These are phyloP conservation scores for Aspergillus hancockii DNA, from an alignment of 495 filamentous ascomycete genomes.

Conservation along the genomic window DNA sequence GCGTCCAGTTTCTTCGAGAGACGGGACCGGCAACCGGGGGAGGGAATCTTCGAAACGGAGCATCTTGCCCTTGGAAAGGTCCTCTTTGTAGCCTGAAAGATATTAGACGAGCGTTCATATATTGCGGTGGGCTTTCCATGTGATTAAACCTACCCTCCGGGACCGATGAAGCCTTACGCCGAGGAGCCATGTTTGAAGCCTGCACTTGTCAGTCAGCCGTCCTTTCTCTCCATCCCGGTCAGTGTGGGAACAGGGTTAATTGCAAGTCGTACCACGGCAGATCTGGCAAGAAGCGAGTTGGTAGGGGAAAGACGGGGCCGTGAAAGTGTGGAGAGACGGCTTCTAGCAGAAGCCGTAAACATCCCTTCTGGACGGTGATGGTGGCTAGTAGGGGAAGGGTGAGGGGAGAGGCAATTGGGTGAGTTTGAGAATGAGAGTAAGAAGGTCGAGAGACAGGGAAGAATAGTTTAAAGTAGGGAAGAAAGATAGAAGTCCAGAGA, in stretches of 20 bases:
- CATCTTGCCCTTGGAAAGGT: conserved; percentile 87
- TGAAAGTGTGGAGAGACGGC: conserved; percentile 46
- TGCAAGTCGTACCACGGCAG: conserved; percentile 31
- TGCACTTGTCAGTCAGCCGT: conserved; percentile 14
- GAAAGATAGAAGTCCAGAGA: too few species aligned
- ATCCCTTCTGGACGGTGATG: conserved; percentile 37
- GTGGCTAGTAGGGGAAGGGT: conserved; percentile 12
- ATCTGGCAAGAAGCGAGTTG: conserved; percentile 39
- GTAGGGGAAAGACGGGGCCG: conserved; percentile 44
- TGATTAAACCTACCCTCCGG: conserved; percentile 47
- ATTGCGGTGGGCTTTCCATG: conserved; percentile 16
- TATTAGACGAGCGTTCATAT: background rate
- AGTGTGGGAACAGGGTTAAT: conserved; percentile 11
- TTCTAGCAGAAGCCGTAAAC: conserved; percentile 51
- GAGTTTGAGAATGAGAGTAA: conserved; percentile 9
- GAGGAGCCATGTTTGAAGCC: conserved; percentile 46
- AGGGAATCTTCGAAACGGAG: conserved; percentile 96
- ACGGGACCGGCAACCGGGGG: conserved; percentile 85
- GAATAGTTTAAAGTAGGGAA: conserved; percentile 24
- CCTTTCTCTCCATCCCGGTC: background rate
- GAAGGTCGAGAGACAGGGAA: conserved; percentile 12
- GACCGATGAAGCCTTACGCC: conserved; percentile 47
- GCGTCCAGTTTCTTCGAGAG: conserved; percentile 86
- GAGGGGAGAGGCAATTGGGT: conserved; percentile 10
- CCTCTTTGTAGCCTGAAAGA: conserved; percentile 80